These are phyloP conservation scores for Sordariomycetes sp. DNA, from an alignment of 2,329 filamentous ascomycete genomes.

Conservation along the genomic window DNA sequence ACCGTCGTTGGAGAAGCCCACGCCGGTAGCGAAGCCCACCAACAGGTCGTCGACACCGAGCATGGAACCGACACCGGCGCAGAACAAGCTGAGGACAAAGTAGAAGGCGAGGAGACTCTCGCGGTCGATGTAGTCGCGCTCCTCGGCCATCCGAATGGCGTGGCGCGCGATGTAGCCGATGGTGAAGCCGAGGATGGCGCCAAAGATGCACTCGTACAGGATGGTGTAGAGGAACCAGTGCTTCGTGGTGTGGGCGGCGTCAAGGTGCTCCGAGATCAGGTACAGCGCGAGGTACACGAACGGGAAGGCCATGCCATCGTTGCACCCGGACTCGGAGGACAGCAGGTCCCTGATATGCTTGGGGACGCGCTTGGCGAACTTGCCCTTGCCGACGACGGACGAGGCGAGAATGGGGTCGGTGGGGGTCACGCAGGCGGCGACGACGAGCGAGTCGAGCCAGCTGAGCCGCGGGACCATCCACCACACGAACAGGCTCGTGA, in stretches of 20 bases:
- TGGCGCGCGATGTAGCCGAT: constrained; percentile 87
- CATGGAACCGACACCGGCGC: constrained; percentile 84
- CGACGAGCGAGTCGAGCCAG: constrained; percentile 82
- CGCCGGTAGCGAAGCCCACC: constrained; percentile 87
- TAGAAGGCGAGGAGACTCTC: constrained; percentile 99
- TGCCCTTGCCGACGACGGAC: constrained; percentile 96
- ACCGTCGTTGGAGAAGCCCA: constrained; percentile 98
- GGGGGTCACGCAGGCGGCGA: constrained; percentile 89
- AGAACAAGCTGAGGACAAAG: constrained; percentile 92
- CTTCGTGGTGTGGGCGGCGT: constrained; percentile 58
- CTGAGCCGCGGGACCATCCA: constrained; percentile 69
- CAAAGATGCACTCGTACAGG: constrained; percentile 92
- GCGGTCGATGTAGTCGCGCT: constrained; percentile 76
- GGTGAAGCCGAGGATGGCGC: constrained; percentile 75
- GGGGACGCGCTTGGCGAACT: constrained; percentile 93
- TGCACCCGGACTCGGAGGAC: constrained; percentile 95
- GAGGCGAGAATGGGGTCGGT: constrained; percentile 95
- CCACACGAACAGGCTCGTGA: constrained; percentile 91
- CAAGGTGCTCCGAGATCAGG: constrained; percentile 68
- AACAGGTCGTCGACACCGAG: constrained; percentile 88
- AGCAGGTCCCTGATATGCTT: constrained; percentile 94
- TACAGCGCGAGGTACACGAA: constrained; percentile 92
- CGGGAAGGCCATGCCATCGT: constrained; percentile 98
- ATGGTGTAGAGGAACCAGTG: constrained; percentile 87
- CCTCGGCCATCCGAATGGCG: constrained; percentile 79